phyloP scores from a whole-genome alignment of 2,329 filamentous ascomycete species.

The Chaetomiaceae sp. region DNA sequence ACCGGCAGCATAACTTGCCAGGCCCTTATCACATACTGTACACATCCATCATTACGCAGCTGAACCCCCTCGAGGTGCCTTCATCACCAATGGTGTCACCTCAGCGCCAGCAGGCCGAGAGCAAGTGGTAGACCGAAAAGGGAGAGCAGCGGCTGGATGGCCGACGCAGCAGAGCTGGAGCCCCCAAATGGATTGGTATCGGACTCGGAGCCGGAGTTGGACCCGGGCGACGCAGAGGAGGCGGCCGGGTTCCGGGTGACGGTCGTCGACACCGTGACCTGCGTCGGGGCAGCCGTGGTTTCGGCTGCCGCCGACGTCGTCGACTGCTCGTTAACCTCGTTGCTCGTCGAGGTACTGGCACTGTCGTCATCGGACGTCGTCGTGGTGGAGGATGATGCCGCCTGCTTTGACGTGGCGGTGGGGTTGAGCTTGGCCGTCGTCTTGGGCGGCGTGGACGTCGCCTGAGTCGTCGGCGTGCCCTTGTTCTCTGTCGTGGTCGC shows the following conservation, averaged over 20 bases:
- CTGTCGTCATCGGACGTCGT: neutral
- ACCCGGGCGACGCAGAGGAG: conserved; percentile 1
- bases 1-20: neutral
- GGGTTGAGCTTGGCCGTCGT: neutral
- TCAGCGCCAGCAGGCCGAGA: conserved; percentile 4
- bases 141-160: neutral
- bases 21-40: neutral
- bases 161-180: conserved; percentile 15
- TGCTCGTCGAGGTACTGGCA: neutral
- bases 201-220: conserved; percentile 15
- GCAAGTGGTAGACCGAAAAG: conserved; percentile 11
- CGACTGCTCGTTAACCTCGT: neutral
- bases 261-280: neutral
- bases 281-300: neutral
- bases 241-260: neutral
- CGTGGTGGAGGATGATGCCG: neutral
- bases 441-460: neutral
- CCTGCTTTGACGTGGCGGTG: neutral
- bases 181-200: conserved; percentile 29
- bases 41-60: neutral
- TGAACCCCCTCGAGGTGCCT: too few species aligned
- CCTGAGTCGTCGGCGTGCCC: conserved; percentile 14
- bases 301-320: neutral
- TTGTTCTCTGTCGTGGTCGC: conserved; percentile 20
- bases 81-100: neutral